phyloP scores from a whole-genome alignment of 495 filamentous ascomycete genomes.

The Oidiodendron maius region DNA sequence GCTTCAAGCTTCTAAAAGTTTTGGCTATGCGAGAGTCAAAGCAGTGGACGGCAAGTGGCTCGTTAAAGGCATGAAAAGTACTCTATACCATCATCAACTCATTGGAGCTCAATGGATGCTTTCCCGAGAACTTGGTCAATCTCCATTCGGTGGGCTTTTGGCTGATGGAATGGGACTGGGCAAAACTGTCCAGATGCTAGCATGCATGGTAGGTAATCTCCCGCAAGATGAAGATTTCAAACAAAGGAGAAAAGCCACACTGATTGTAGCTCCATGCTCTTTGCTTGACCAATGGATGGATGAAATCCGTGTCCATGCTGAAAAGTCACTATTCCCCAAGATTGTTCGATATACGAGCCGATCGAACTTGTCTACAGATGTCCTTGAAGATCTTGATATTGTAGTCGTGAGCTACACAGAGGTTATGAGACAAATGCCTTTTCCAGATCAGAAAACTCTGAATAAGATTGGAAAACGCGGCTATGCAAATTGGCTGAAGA shows the following conservation, averaged over 20 bases:
- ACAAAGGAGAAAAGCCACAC: conserved; percentile 19
- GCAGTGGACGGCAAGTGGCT: conserved; percentile 38
- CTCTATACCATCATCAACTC: conserved; percentile 48
- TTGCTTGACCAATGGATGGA: conserved; percentile 50
- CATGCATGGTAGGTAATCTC: conserved; percentile 43
- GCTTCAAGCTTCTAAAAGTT: conserved; percentile 31
- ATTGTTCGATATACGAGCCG: conserved; percentile 20
- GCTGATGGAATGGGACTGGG: conserved; percentile 62
- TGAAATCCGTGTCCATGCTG: conserved; percentile 35
- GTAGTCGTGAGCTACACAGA: conserved; percentile 49
- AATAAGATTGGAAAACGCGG: neutral
- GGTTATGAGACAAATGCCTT: conserved; percentile 28
- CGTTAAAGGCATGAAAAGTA: conserved; percentile 39
- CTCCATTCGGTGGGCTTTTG: conserved; percentile 47
- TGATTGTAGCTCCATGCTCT: conserved; percentile 48
- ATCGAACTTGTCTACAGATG: neutral
- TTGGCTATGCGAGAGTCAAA: conserved; percentile 28
- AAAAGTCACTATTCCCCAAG: conserved; percentile 11
- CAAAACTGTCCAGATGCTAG: conserved; percentile 48
- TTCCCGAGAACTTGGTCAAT: conserved; percentile 35
- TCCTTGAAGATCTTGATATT: conserved; percentile 18
- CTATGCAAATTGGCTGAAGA: conserved; percentile 42
- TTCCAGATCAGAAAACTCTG: conserved; percentile 7
- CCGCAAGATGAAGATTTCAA: conserved; percentile 15
- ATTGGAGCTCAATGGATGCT: conserved; percentile 53